phyloP scores from a whole-genome alignment of 139 green algal genomes.

The Astrephomene gubernaculifera region DNA sequence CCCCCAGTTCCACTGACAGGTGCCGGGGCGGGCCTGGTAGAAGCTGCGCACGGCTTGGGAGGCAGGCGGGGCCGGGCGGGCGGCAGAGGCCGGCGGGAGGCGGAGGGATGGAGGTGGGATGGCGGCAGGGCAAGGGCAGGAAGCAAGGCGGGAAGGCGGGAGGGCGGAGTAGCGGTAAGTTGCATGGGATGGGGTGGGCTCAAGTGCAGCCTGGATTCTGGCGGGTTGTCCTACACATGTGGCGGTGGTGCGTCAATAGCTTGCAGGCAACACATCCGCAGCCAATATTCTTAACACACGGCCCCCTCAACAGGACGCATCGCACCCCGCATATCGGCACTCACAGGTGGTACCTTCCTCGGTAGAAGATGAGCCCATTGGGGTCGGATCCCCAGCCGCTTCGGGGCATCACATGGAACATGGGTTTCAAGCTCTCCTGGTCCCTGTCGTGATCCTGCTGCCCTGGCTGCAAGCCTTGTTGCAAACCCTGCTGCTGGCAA shows the following conservation, averaged over 20 bases:
- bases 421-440: conserved; percentile 53
- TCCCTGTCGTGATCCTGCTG: conserved; percentile 44
- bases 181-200: neutral
- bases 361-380: conserved; percentile 71
- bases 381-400: conserved; percentile 81
- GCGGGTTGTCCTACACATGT: too few species aligned
- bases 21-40: conserved; percentile 75
- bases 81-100: too few species aligned
- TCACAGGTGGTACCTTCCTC: conserved; percentile 65
- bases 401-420: conserved; percentile 69
- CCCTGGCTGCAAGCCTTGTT: too few species aligned
- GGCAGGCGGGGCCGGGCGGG: neutral
- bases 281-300: neutral
- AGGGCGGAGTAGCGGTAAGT: neutral
- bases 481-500: too few species aligned
- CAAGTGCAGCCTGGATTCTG: neutral
- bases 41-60: conserved; percentile 44
- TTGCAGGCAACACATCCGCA: too few species aligned
- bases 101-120: too few species aligned
- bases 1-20: conserved; percentile 86
- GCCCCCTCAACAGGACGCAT: neutral
- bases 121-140: neutral
- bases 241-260: too few species aligned
- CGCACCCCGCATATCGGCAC: neutral
- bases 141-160: neutral